Base-by-base conservation (phyloP, 2,329 filamentous ascomycete species). In the Piedraia hortae region DNA sequence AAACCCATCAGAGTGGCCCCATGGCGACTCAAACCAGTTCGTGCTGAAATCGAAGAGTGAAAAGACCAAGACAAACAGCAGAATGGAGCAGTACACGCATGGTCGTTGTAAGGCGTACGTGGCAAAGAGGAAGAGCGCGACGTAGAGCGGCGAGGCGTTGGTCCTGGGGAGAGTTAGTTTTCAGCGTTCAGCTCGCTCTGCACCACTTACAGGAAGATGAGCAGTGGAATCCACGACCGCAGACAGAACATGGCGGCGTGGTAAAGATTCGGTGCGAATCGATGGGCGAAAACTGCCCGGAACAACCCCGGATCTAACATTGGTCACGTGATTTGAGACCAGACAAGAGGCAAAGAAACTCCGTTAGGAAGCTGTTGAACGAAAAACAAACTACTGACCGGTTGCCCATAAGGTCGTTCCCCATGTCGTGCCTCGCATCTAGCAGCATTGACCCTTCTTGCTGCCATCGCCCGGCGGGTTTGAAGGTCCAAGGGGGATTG, bases 71-170 rank as follows among this genome's bases (percentile, higher is more conserved):
- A 93, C 78, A 32, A 90, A 61, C 21, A 97, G 74, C 24, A 97
- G 70, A 29, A 91, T 67, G 28, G 78, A 90, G 61, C 85, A 97
- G 59, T 97, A 97, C 36, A 90, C 70, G 53, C 85, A 97, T 24
- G 85, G 85, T 24, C 82, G 69, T 51, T 91, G 89, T 37, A 97
- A 67, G 49, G 89, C 74, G 56, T 90, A 93, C 32, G 80, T 90
- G 46, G 80, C 77, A 32, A 77, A 59, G 52, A 97, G 45, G 41
- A 54, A 55, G 40, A 54, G 46, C 29, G 53, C 33, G 28, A 54
- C 45, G 37, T 54, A 56, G 30, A 55, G 41, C 6, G 52, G 51
- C 4, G 50, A 49, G 14, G 50, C 47, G 29, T 51, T 50, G 13
- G 47, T 52, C 23, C 50, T 49, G 4, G 4, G 14, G 5, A 12